Evolutionary conservation across 495 filamentous ascomycete genomes (phyloP).

Genomic region (Talaromyces proteolyticus): DNA sequence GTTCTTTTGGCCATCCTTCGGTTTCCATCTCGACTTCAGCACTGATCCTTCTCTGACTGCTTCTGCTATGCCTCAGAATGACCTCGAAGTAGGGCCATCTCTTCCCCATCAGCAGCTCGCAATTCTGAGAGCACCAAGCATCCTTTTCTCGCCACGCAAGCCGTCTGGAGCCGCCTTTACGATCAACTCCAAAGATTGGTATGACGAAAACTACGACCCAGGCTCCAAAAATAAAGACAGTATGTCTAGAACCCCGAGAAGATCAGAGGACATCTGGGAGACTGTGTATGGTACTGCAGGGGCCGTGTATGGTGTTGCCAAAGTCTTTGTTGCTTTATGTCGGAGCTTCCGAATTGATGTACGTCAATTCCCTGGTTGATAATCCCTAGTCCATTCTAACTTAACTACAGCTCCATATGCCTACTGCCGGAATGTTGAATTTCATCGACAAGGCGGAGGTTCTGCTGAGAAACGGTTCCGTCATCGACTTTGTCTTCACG

Average conservation of each 20-base stretch:
- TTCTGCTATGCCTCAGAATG: no score
- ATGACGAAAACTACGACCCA: conserved; percentile 2
- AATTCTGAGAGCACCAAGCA: conserved; percentile 1
- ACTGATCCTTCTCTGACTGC: no score
- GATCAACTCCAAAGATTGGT: conserved; percentile 31
- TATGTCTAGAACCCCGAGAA: neutral
- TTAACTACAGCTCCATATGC: conserved; percentile 20
- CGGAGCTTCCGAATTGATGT: conserved; percentile 30
- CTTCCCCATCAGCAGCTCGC: conserved; percentile 1
- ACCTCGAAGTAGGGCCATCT: no score
- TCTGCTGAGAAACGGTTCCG: conserved; percentile 14
- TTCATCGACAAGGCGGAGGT: conserved; percentile 24
- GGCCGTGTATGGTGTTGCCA: conserved; percentile 28
- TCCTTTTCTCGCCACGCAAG: neutral
- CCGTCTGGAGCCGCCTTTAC: conserved; percentile 16
- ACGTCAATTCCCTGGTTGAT: neutral
- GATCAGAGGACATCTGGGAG: neutral
- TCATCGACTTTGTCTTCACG: conserved; percentile 21
- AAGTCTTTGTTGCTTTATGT: conserved; percentile 27
- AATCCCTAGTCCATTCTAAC: no score
- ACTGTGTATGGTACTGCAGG: conserved; percentile 3
- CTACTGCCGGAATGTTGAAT: conserved; percentile 17
- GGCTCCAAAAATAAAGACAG: neutral
- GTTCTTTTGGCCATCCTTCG: no score
- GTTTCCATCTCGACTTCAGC: no score